Evolutionary conservation across 257 asterid species (phyloP).

Genomic region (Asclepias syriaca): DNA sequence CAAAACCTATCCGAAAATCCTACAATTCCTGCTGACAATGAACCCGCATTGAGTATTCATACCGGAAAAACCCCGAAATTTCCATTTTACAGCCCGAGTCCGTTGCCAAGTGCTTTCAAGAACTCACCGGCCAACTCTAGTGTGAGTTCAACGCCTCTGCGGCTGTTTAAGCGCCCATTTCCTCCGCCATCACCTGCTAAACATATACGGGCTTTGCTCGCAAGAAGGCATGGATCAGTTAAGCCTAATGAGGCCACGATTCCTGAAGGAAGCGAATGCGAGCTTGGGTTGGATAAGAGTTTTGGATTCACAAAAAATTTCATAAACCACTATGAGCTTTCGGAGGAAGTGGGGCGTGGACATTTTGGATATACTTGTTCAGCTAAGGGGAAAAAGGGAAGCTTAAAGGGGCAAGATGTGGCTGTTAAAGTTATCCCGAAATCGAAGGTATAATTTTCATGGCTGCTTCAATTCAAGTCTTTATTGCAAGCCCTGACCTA

Average conservation of each 20-base stretch:
- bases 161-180: conserved; percentile 77
- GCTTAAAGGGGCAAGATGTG: conserved; percentile 82
- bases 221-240: conserved; percentile 80
- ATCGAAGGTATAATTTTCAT: conserved; percentile 50
- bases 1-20: conserved; percentile 50
- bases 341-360: conserved; percentile 87
- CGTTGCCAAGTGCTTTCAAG: conserved; percentile 67
- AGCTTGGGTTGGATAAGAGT: conserved; percentile 68
- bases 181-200: conserved; percentile 98
- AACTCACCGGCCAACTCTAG: conserved; percentile 83
- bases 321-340: conserved; percentile 53
- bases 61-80: conserved; percentile 80
- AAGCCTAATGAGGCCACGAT: conserved; percentile 87
- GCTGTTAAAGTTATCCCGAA: conserved; percentile 89
- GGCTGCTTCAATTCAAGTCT: background rate
- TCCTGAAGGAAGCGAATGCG: conserved; percentile 95
- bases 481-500: background rate
- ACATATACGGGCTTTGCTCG: conserved; percentile 83
- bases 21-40: conserved; percentile 44
- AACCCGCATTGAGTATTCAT: conserved; percentile 37
- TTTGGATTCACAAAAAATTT: conserved; percentile 79
- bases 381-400: conserved; percentile 77
- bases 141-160: conserved; percentile 75
- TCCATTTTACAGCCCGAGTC: conserved; percentile 97
- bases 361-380: conserved; percentile 91